Evolutionary conservation across 768 basidiomycete genomes (phyloP), one percentile per base, ranked within the genome.

Genomic region (Lyophyllum atratum): DNA sequence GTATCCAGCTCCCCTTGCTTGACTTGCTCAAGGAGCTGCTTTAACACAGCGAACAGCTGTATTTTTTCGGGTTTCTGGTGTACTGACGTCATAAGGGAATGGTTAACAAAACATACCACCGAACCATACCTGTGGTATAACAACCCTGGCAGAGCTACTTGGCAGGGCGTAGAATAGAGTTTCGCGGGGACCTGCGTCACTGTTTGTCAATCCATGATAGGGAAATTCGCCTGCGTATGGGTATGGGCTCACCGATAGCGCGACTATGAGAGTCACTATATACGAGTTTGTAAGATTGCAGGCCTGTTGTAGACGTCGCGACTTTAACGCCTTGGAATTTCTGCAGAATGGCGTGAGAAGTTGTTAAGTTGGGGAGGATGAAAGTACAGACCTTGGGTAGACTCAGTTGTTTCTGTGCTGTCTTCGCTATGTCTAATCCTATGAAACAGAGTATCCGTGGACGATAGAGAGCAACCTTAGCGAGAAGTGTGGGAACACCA

Each of bases 361-460:
- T 24, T 21, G 51, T 9, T 8, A 14, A 4, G 26, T 26, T 31
- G 17, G 12, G 14, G 40, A 43, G 15, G 49, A 25, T 50, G 39
- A n/a, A n/a, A n/a, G 21, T 11, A 48, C 49, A 22, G 40, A 62
- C 59, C 57, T 56, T 37, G 58, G 70, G 60, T 29, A 54, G 51
- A 14, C 57, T 42, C 11, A 72, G 52, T 22, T 68, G 49, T 40
- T 69, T 59, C 62, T 80, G 60, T 40, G 77, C 68, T 61, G 63
- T 56, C 56, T 75, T 67, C 37, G 79, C 73, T 29, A 94, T 92
- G 9, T 79, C 78, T 57, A 90, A 76, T 1, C 93, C 93, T 1
- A 93, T 86, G 63, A 94, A 90, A 64, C 90, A 92, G 0, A 92
- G 79, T 5, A 94, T 74, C 3, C 76, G 75, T 0, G 93, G 93